Evolutionary conservation across 306 rosid genomes (phyloP).

Genomic region (Dalbergia oliveri): DNA sequence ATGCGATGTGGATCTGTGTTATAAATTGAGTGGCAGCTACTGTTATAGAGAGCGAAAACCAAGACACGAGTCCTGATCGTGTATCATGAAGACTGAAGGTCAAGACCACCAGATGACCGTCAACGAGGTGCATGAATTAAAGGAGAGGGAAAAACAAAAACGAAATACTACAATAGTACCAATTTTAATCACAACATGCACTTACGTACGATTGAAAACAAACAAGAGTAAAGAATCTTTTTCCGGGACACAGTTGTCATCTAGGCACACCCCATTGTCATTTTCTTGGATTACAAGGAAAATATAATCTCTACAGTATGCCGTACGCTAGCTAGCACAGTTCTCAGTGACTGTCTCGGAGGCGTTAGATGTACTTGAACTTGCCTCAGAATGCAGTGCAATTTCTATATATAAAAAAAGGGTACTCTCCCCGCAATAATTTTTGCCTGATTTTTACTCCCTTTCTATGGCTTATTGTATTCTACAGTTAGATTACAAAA

Average conservation of each 20-base stretch:
- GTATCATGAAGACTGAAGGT: neutral
- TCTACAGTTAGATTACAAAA: neutral
- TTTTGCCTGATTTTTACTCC: neutral
- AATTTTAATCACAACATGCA: neutral
- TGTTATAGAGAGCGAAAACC: constrained; percentile 2
- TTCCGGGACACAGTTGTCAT: constrained; percentile 30
- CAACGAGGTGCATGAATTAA: neutral
- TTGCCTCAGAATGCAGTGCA: neutral
- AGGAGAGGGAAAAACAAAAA: neutral
- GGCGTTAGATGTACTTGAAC: neutral
- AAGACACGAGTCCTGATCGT: constrained; percentile 23
- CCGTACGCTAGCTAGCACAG: neutral
- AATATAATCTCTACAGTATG: constrained; percentile 1
- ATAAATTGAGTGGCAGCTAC: neutral
- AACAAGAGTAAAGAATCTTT: constrained; percentile 47
- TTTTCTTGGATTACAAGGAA: constrained; percentile 36
- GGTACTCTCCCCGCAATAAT: neutral
- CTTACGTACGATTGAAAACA: constrained; percentile 3
- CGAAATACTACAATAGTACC: neutral
- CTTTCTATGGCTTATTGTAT: no score
- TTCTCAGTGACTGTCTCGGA: neutral
- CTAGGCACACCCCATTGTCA: constrained; percentile 8
- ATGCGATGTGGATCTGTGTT: neutral
- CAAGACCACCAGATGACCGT: neutral
- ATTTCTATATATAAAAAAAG: neutral